Conservation (phyloP, 2,329 filamentous ascomycete genomes). For the Beauveria sp. region DNA sequence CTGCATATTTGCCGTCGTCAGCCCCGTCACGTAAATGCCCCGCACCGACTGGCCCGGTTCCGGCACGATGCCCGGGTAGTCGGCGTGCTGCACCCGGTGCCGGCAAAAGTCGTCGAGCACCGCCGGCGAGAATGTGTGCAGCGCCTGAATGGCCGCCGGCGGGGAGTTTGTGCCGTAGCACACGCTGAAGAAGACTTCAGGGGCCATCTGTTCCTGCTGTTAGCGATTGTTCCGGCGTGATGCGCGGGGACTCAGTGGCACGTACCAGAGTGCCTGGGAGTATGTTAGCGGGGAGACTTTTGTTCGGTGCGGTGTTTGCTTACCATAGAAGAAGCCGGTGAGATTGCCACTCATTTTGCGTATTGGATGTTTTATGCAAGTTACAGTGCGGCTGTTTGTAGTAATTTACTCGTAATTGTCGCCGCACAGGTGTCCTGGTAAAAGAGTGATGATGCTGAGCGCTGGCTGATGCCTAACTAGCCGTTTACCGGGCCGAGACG, state of each 20-base stretch:
- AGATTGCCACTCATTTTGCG: conserved; percentile 33
- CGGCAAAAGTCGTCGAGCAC: conserved; percentile 68
- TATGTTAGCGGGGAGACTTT: conserved; percentile 3
- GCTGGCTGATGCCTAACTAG: neutral
- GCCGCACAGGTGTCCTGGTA: neutral
- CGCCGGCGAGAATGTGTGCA: conserved; percentile 63
- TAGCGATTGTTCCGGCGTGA: neutral
- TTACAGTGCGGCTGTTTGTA: neutral
- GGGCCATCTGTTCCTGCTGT: conserved; percentile 56
- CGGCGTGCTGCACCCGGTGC: conserved; percentile 56
- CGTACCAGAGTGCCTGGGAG: conserved; percentile 29
- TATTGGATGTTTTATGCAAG: neutral
- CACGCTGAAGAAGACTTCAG: conserved; percentile 77
- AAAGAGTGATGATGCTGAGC: neutral
- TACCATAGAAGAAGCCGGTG: conserved; percentile 53
- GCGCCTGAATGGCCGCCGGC: conserved; percentile 40
- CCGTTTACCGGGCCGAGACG: neutral
- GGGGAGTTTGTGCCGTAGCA: conserved; percentile 55
- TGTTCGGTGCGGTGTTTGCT: conserved; percentile 11
- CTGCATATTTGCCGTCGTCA: conserved; percentile 68
- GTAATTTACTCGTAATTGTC: neutral
- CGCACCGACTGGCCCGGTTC: conserved; percentile 52
- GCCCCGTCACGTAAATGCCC: conserved; percentile 68
- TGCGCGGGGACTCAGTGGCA: neutral
- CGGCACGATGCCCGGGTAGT: conserved; percentile 74